These are phyloP conservation scores for Xanthoceras sorbifolium DNA, from an alignment of 345 rosid genomes.

Conservation along the genomic window DNA sequence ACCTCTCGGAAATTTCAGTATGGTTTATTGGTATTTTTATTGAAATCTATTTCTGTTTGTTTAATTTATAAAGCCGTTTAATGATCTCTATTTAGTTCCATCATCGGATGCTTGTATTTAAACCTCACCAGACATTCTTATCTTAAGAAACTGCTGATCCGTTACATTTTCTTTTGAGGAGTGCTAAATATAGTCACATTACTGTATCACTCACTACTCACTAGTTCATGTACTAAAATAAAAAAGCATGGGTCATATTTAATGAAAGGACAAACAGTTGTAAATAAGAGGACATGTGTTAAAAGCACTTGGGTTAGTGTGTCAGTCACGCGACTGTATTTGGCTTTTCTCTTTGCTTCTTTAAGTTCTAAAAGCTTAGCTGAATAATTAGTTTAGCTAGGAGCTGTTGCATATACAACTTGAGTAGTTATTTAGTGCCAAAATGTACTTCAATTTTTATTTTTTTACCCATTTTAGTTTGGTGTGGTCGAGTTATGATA, in stretches of 20 bases:
- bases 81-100: neutral
- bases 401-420: neutral
- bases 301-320: neutral
- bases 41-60: neutral
- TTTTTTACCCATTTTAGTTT: neutral
- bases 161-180: neutral
- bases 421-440: neutral
- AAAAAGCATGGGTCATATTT: neutral
- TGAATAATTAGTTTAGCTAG: constrained; percentile 2
- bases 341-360: neutral
- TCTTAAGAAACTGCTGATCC: neutral
- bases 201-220: neutral
- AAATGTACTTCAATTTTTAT: neutral
- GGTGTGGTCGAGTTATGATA: neutral
- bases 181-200: neutral
- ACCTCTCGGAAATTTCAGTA: neutral
- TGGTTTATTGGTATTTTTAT: neutral
- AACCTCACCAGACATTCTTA: neutral
- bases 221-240: no score
- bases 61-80: neutral
- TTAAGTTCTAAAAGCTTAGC: neutral
- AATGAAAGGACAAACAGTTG: neutral
- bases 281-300: neutral
- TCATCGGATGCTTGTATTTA: neutral
- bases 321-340: neutral